A percentile compares a stretch with the other conserved stretches of the same genome.
These are phyloP conservation scores for Pythium utonaiense DNA, from an alignment of 352 stramenopile species.

Conservation along the genomic window DNA sequence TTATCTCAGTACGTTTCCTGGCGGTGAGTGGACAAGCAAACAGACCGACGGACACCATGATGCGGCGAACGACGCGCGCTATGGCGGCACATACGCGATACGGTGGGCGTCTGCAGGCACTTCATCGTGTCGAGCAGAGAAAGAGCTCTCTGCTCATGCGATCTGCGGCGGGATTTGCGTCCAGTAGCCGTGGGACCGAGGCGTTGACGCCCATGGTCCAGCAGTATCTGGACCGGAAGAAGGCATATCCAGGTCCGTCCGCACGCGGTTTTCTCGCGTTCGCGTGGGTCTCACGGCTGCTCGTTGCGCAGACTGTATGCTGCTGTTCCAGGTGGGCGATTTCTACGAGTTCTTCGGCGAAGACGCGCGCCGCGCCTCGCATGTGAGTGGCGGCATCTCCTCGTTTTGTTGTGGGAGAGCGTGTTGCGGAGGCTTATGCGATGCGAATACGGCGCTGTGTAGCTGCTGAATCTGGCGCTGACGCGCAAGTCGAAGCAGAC, in stretches of 20 bases:
- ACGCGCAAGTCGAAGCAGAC: conserved; percentile 63
- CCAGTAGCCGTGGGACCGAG: conserved; percentile 2
- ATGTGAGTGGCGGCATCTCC: conserved; percentile 29
- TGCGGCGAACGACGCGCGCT: not conserved
- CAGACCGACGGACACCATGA: not conserved
- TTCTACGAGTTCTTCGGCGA: conserved; percentile 86
- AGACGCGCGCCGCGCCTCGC: conserved; percentile 61
- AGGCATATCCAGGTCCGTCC: conserved; percentile 60
- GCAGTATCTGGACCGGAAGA: conserved; percentile 73
- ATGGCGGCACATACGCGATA: not conserved
- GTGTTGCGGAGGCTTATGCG: not conserved
- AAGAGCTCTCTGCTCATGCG: not conserved
- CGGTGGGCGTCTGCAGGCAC: not conserved
- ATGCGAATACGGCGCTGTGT: not conserved
- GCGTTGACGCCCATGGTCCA: conserved; percentile 57
- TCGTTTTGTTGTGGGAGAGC: too few species aligned
- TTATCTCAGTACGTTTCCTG: not conserved
- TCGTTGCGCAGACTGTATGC: conserved; percentile 54
- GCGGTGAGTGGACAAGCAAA: not conserved
- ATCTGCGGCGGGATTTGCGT: not conserved
- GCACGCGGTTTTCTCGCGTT: not conserved
- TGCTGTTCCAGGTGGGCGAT: conserved; percentile 81
- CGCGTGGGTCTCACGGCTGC: not conserved
- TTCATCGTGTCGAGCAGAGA: not conserved
- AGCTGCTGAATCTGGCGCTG: conserved; percentile 70